Evolutionary conservation across 345 rosid genomes (phyloP).

Genomic region (Euphorbia tirucalli): DNA sequence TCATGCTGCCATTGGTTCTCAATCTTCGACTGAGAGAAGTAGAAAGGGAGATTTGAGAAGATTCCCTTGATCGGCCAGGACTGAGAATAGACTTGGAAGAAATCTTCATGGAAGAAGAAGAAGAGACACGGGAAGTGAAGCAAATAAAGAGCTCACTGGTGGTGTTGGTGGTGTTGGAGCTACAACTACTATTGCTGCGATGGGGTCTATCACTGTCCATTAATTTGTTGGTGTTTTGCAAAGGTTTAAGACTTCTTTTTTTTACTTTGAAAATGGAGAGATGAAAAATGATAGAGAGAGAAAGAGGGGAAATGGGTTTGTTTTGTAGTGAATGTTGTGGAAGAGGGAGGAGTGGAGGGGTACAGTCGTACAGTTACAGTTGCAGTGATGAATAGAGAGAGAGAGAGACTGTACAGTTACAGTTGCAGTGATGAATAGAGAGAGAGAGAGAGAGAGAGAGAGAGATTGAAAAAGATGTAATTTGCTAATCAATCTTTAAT

Average conservation of each 20-base stretch:
- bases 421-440: no score
- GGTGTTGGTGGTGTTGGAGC: constrained; percentile 18
- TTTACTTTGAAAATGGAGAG: no score
- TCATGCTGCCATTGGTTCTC: constrained; percentile 65
- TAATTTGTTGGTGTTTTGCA: background rate
- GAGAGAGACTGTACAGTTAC: no score
- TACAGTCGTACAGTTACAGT: background rate
- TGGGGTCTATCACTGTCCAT: constrained; percentile 81
- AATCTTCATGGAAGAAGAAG: constrained; percentile 91
- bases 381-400: background rate
- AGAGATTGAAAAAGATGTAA: no score
- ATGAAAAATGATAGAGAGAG: background rate
- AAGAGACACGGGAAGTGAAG: constrained; percentile 77
- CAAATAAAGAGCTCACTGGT: constrained; percentile 73
- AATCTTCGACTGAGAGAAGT: constrained; percentile 76
- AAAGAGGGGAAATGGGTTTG: no score
- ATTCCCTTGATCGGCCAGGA: constrained; percentile 53
- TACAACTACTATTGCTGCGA: constrained; percentile 46
- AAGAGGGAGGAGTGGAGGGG: background rate
- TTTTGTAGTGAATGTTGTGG: constrained; percentile 4
- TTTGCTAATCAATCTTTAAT: no score
- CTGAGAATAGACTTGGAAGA: constrained; percentile 76
- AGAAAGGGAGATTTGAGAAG: constrained; percentile 78
- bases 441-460: no score
- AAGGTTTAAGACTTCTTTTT: background rate